Evolutionary conservation across 1,284 basidiomycete species (phyloP).

Genomic region (Trametes hirsuta): DNA sequence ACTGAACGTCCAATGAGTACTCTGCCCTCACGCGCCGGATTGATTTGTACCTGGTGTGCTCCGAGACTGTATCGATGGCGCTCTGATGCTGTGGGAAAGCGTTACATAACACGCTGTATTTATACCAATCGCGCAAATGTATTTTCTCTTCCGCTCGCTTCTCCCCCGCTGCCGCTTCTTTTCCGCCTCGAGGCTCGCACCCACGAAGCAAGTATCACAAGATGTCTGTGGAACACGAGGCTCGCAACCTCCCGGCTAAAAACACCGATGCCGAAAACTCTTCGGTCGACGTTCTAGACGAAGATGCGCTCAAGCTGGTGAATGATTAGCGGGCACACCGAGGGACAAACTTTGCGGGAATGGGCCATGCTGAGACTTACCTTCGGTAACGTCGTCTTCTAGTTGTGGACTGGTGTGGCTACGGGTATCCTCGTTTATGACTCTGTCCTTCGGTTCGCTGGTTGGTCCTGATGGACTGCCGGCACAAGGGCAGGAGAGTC

Average conservation of each 20-base stretch:
- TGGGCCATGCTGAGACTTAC: conserved; percentile 38
- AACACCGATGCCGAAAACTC: conserved; percentile 29
- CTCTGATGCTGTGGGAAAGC: conserved; percentile 17
- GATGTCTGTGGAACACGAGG: conserved; percentile 26
- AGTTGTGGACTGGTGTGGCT: conserved; percentile 76
- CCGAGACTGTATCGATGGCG: conserved; percentile 20
- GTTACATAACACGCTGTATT: conserved; percentile 35
- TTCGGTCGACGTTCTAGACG: conserved; percentile 39
- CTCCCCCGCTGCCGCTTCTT: neutral
- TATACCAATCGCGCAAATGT: conserved; percentile 23
- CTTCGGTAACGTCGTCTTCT: conserved; percentile 75
- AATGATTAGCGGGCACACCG: conserved; percentile 30
- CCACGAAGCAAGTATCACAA: neutral
- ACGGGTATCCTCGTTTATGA: conserved; percentile 75
- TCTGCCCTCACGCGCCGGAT: neutral
- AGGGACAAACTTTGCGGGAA: conserved; percentile 37
- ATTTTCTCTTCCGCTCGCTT: conserved; percentile 5
- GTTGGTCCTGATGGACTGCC: conserved; percentile 32
- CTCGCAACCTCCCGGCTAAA: conserved; percentile 20
- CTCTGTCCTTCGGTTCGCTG: conserved; percentile 27
- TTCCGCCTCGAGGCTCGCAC: neutral
- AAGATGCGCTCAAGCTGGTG: conserved; percentile 69
- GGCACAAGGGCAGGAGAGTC: conserved; percentile 26
- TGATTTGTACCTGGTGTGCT: conserved; percentile 4
- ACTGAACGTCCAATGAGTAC: conserved; percentile 48